These are phyloP conservation scores for Cyclotella cryptica DNA, from an alignment of 108 stramenopile genomes.

Conservation along the genomic window DNA sequence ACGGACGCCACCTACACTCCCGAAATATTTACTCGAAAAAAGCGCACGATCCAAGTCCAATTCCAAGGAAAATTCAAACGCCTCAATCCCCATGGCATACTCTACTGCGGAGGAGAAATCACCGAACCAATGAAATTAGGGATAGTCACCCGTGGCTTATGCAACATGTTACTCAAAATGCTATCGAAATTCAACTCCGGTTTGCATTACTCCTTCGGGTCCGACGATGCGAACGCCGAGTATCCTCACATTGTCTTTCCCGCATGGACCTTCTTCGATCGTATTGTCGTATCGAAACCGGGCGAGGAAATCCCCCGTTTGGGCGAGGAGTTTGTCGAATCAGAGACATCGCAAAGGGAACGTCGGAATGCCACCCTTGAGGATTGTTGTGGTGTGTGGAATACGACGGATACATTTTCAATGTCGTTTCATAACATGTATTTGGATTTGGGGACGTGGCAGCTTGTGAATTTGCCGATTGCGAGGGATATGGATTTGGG, in stretches of 20 bases:
- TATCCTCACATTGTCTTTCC: constrained; percentile 75
- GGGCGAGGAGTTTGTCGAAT: constrained; percentile 66
- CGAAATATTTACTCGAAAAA: constrained; percentile 33
- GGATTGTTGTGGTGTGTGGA: constrained; percentile 48
- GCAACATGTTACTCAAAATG: constrained; percentile 56
- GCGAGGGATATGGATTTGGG: constrained; percentile 63
- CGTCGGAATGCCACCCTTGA: constrained; percentile 34
- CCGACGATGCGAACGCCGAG: constrained; percentile 50
- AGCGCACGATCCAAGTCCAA: constrained; percentile 42
- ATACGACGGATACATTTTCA: constrained; percentile 69
- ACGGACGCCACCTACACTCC: constrained; percentile 62
- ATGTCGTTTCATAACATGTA: constrained; percentile 84
- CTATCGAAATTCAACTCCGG: constrained; percentile 33
- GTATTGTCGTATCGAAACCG: constrained; percentile 63
- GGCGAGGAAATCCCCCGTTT: constrained; percentile 65
- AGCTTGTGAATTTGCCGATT: constrained; percentile 68
- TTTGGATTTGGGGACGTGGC: constrained; percentile 79
- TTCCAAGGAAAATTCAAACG: constrained; percentile 85
- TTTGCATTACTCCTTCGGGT: constrained; percentile 83
- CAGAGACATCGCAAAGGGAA: constrained; percentile 39
- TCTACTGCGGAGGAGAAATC: constrained; percentile 80
- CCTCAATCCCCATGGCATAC: constrained; percentile 56
- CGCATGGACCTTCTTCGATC: constrained; percentile 66
- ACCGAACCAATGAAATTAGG: constrained; percentile 80
- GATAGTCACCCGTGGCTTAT: constrained; percentile 68